Conservation (phyloP, 306 rosid species). For the Trichosanthes cucumerina region DNA sequence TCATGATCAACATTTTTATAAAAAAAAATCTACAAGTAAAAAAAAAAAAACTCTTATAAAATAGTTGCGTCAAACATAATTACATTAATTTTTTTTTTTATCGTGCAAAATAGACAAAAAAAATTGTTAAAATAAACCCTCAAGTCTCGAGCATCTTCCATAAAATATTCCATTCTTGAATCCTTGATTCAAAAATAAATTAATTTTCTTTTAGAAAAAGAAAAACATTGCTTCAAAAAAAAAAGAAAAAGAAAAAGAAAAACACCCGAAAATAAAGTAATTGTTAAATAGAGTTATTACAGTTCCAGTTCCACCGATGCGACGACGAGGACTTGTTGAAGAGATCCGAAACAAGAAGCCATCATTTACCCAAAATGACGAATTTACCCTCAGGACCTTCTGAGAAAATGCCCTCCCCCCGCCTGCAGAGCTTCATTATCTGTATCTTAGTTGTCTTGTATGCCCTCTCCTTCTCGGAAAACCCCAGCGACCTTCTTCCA, state of each 20-base stretch:
- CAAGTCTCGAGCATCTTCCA: too few species aligned
- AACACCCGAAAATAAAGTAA: neutral
- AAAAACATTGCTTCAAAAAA: too few species aligned
- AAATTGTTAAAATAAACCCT: too few species aligned
- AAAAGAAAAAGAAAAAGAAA: too few species aligned
- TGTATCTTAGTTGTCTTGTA: conserved; percentile 48
- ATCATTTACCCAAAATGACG: neutral
- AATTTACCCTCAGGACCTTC: neutral
- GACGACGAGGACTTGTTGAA: neutral
- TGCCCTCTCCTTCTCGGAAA: conserved; percentile 55
- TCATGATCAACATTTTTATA: too few species aligned
- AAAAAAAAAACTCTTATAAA: neutral
- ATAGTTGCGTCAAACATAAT: neutral
- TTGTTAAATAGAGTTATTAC: neutral
- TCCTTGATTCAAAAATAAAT: neutral
- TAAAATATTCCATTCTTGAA: too few species aligned
- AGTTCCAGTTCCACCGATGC: neutral
- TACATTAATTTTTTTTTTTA: neutral
- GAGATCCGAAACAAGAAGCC: neutral
- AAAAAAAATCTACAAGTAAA: too few species aligned
- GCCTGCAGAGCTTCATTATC: conserved; percentile 6
- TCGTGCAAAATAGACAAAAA: too few species aligned
- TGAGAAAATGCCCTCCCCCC: neutral
- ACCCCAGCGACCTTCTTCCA: neutral
- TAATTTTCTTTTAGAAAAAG: neutral